Evolutionary conservation across 495 filamentous ascomycete species (phyloP).

Genomic region (Xylaria intraflava): DNA sequence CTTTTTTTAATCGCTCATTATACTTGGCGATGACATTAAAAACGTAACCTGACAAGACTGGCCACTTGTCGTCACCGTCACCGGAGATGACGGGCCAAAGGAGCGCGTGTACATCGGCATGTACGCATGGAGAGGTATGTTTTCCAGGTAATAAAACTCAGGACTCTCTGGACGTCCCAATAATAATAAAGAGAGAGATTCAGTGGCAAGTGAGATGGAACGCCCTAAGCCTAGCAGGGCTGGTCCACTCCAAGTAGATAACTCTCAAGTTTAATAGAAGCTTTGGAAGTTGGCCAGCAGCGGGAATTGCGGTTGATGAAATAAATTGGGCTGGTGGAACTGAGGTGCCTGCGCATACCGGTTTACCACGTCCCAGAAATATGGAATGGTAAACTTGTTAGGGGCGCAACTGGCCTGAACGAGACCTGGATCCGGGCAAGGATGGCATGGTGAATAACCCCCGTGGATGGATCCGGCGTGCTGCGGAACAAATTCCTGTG

Average conservation of each 20-base stretch:
- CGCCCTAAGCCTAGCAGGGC: neutral
- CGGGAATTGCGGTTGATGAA: slow-evolving; percentile 44
- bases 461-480: slow-evolving; percentile 20
- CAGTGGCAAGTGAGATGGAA: neutral
- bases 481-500: slow-evolving; percentile 38
- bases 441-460: slow-evolving; percentile 20
- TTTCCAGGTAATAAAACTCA: slow-evolving; percentile 3
- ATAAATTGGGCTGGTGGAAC: slow-evolving; percentile 38
- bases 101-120: neutral
- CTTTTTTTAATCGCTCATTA: neutral
- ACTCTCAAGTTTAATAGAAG: slow-evolving; percentile 37
- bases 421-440: slow-evolving; percentile 25
- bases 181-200: too few species aligned
- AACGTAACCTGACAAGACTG: neutral
- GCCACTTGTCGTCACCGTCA: neutral
- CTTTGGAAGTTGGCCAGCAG: slow-evolving; percentile 41
- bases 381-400: slow-evolving; percentile 37
- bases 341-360: slow-evolving; percentile 33
- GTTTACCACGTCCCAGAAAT: slow-evolving; percentile 39
- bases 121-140: neutral
- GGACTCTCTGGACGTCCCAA: neutral
- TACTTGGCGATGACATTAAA: neutral
- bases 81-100: too few species aligned
- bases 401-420: slow-evolving; percentile 25
- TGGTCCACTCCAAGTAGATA: neutral